Base-by-base conservation (phyloP, 2,329 filamentous ascomycete species). In the Venturia aucupariae region DNA sequence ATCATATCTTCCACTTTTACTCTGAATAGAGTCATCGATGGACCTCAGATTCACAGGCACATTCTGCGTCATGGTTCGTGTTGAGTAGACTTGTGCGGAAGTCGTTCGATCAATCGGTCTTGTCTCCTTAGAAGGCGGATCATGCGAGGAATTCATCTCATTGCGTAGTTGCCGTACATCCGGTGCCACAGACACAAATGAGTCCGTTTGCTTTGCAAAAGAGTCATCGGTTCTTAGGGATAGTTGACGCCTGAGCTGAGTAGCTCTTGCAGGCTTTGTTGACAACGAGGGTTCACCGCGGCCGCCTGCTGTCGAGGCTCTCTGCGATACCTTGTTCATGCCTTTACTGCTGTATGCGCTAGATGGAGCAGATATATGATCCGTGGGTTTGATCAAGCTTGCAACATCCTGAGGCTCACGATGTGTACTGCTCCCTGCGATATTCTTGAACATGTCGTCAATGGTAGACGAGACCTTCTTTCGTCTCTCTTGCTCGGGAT, bases 91-190 rank as follows among this genome's bases (percentile, higher is more conserved):
- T 57, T 57, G n/a, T 15, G 22, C 24, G 19, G 30, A 51, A 27
- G 11, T 24, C 1, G 30, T 24, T 35, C 27, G 46, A 27, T 8
- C 19, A 44, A 32, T 32, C 39, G 42, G 27, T 39, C 24, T 38
- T n/a, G 13, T 35, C 30, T 57, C 27, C 35, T 8, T 11, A n/a
- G 51, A 22, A 6, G 51, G 51, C 51, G 11, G 5, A 1, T 57
- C 35, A 10, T 57, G 27, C 15, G 51, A 57, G 7, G 19, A 32
- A 10, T 1, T n/a, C 46, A 57, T 44, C 19, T 63, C 62, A 46
- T 57, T 55, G 27, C 51, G 44, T 55, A 63, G 15, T 42, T 63
- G 62, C 11, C 32, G 62, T n/a, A 63, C 62, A 57, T 63, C 62
- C 19, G 62, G 59, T 24, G 46, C 35, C 35, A 51, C 38, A 42